Evolutionary conservation across 495 filamentous ascomycete species (phyloP).

Genomic region (Podospora comata): DNA sequence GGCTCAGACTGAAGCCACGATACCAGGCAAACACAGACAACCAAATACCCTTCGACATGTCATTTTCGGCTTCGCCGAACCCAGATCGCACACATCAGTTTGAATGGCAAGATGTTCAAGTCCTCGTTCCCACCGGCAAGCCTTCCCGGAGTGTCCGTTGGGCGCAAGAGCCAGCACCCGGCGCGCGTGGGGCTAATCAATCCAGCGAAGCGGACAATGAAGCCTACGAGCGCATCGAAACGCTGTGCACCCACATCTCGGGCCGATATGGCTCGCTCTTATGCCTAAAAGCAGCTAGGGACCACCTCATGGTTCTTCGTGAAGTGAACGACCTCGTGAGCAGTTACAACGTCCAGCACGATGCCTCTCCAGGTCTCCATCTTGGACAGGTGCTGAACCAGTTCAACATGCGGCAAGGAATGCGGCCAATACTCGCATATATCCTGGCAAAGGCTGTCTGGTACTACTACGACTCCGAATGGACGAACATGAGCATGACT

Average conservation of each 20-base stretch:
- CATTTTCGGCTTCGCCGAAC: neutral
- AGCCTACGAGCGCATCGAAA: neutral
- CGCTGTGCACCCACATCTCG: neutral
- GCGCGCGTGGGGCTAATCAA: too few species aligned
- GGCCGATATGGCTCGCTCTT: neutral
- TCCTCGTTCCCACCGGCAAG: neutral
- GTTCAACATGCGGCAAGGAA: slow-evolving; percentile 13
- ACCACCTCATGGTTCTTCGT: neutral
- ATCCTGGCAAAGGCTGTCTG: slow-evolving; percentile 25
- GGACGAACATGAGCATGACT: slow-evolving; percentile 14
- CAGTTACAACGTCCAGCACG: neutral
- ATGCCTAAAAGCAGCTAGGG: neutral
- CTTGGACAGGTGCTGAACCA: slow-evolving; percentile 8
- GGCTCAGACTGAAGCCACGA: neutral
- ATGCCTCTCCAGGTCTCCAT: neutral
- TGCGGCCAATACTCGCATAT: slow-evolving; percentile 21
- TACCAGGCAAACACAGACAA: neutral
- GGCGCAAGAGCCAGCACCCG: too few species aligned
- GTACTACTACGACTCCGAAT: slow-evolving; percentile 28
- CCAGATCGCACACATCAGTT: neutral
- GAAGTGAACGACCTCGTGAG: neutral
- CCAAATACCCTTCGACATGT: neutral
- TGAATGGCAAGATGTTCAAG: neutral
- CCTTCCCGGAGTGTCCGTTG: neutral
- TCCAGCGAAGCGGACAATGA: too few species aligned